Evolutionary conservation across 495 filamentous ascomycete genomes (phyloP).

Genomic region (Rhypophila decipiens): DNA sequence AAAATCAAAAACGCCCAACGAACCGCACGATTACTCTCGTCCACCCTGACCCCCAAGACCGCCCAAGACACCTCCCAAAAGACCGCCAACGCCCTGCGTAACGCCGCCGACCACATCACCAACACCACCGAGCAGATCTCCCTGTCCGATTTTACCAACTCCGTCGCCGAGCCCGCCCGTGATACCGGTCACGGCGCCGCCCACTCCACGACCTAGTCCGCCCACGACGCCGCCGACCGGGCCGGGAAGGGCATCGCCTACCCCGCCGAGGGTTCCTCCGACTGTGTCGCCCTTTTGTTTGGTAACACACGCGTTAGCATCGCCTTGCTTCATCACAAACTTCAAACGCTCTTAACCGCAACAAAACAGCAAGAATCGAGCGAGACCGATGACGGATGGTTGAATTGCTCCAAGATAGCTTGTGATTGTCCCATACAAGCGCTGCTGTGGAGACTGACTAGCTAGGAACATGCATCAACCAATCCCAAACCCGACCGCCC

Average conservation of each 20-base stretch:
- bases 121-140: slow-evolving; percentile 19
- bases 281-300: slow-evolving; percentile 17
- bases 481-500: slow-evolving; percentile 13
- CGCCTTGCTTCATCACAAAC: too few species aligned
- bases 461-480: slow-evolving; percentile 3
- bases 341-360: too few species aligned
- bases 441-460: background rate
- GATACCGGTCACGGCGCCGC: slow-evolving; percentile 14
- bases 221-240: slow-evolving; percentile 19
- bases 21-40: background rate
- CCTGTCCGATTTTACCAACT: slow-evolving; percentile 20
- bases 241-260: slow-evolving; percentile 19
- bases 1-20: background rate
- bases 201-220: slow-evolving; percentile 16
- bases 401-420: too few species aligned
- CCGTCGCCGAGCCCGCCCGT: slow-evolving; percentile 18
- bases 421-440: too few species aligned
- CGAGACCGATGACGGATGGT: too few species aligned
- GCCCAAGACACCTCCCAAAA: slow-evolving; percentile 17
- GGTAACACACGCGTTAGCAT: background rate
- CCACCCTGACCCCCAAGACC: slow-evolving; percentile 8
- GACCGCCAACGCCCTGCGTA: slow-evolving; percentile 15
- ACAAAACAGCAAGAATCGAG: background rate
- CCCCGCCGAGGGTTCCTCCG: slow-evolving; percentile 16
- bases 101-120: slow-evolving; percentile 17